phyloP scores from a whole-genome alignment of 345 rosid genomes.

The Arabidopsis suecica region DNA sequence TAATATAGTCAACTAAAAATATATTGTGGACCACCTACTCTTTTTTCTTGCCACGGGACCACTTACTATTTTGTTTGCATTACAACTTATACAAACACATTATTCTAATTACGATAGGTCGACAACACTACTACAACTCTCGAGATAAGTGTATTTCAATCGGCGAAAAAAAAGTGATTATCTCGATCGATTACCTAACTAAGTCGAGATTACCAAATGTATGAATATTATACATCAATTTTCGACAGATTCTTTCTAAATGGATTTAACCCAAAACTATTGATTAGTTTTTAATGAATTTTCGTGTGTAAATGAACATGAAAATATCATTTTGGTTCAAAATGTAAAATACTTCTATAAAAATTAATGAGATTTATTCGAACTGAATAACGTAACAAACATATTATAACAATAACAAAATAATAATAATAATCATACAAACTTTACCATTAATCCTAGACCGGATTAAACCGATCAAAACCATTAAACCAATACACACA shows the following conservation, averaged over 20 bases:
- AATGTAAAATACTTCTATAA: not conserved
- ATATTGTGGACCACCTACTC: conserved; percentile 23
- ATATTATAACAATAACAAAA: not conserved
- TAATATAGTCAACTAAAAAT: conserved; percentile 5
- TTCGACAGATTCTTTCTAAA: not conserved
- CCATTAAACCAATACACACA: not conserved
- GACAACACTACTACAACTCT: not conserved
- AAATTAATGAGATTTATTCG: not conserved
- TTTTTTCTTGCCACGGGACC: conserved; percentile 20
- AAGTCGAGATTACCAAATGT: not conserved
- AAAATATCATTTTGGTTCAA: not conserved
- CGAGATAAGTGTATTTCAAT: not conserved
- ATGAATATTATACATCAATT: not conserved
- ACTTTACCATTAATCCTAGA: not conserved
- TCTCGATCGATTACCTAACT: too few species aligned
- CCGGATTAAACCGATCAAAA: not conserved
- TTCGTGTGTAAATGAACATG: conserved; percentile 18
- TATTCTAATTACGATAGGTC: not conserved
- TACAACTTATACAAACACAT: conserved; percentile 19
- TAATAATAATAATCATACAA: conserved; percentile 2
- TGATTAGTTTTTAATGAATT: not conserved
- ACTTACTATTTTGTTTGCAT: conserved; percentile 9
- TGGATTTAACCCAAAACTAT: not conserved
- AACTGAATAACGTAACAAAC: not conserved
- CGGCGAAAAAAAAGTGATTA: too few species aligned